These are phyloP conservation scores for Gossypium davidsonii DNA, from an alignment of 441 rosid species.

Conservation along the genomic window DNA sequence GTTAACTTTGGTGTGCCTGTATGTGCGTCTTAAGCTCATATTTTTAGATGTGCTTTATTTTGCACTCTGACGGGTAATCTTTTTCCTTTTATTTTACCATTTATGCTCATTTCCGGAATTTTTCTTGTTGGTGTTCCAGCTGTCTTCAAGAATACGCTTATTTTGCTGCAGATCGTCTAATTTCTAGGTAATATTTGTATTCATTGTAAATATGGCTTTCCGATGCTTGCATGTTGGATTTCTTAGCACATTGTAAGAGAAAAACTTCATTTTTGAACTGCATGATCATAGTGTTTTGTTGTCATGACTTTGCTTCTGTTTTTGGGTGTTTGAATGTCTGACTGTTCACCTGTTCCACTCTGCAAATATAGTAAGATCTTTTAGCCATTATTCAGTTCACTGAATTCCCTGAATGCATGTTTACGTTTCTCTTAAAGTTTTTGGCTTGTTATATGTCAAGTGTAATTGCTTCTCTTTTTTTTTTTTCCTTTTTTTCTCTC, in stretches of 20 bases:
- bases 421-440: background rate
- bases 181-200: background rate
- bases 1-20: background rate
- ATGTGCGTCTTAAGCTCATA: background rate
- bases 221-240: constrained; percentile 4
- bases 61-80: background rate
- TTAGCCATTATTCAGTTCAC: background rate
- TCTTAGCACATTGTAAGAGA: background rate
- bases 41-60: background rate
- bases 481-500: background rate
- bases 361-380: background rate
- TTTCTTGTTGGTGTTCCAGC: background rate
- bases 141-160: background rate
- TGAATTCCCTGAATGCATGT: background rate
- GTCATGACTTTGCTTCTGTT: background rate
- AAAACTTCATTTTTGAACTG: background rate
- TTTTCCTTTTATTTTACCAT: background rate
- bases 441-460: background rate
- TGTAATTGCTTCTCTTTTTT: background rate
- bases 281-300: background rate
- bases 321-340: background rate
- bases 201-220: background rate
- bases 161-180: background rate
- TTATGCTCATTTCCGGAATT: background rate
- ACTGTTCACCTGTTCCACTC: background rate